phyloP scores from a whole-genome alignment of 371 early-diverging fungal species.

The Funneliformis caledonium region DNA sequence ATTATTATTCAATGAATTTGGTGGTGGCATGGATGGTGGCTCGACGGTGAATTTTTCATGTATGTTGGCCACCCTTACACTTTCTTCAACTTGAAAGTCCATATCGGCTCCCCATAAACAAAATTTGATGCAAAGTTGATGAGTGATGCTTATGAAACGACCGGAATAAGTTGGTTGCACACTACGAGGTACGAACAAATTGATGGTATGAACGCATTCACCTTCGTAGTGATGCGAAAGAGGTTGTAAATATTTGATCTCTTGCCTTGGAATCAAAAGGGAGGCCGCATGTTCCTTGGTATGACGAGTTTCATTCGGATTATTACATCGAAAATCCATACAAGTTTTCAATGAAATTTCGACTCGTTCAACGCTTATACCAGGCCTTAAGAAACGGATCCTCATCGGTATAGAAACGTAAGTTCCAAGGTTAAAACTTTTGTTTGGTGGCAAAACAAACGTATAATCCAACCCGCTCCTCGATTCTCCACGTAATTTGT shows the following conservation, averaged over 20 bases:
- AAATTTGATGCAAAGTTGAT: constrained; percentile 37
- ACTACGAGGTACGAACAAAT: constrained; percentile 29
- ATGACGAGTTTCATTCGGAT: constrained; percentile 35
- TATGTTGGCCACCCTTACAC: constrained; percentile 32
- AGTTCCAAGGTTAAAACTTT: constrained; percentile 30
- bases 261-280: constrained; percentile 9
- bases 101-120: constrained; percentile 31
- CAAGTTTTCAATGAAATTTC: constrained; percentile 21
- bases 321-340: constrained; percentile 37
- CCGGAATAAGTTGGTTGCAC: constrained; percentile 28
- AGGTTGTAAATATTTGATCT: not conserved
- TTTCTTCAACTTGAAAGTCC: constrained; percentile 35
- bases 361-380: constrained; percentile 30
- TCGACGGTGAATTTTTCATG: not conserved
- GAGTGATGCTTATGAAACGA: constrained; percentile 23
- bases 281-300: constrained; percentile 2
- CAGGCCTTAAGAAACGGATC: constrained; percentile 20
- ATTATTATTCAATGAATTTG: not conserved
- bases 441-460: constrained; percentile 31
- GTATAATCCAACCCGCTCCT: constrained; percentile 30
- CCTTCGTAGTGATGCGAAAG: constrained; percentile 20
- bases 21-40: not conserved
- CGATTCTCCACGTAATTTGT: constrained; percentile 30
- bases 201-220: constrained; percentile 27
- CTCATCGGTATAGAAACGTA: constrained; percentile 33